Base-by-base conservation (phyloP, 2,329 filamentous ascomycete species). In the Cordyceps cateniannulata region DNA sequence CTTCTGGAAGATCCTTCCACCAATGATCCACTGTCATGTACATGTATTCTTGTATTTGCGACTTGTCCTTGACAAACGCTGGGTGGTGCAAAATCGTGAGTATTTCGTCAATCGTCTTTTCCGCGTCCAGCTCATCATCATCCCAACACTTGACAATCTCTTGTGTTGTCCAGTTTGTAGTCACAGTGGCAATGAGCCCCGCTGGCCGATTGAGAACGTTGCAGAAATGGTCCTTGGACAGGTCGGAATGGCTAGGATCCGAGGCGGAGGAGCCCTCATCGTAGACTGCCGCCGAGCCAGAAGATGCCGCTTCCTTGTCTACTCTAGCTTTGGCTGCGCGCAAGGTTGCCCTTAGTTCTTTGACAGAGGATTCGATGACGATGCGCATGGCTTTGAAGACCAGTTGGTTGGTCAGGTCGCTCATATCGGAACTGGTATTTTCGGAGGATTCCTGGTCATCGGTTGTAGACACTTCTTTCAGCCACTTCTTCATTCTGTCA, bases 391-490 rank as follows among this genome's bases (percentile, higher is more conserved):
- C 82, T 8, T 90, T 91, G 65, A 97, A 83, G 49, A 97, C 84
- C 69, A 96, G 96, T 73, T 97, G 92, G 51, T 88, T 89, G 65
- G 97, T 93, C 66, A 89, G 91, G 64, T 96, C 92, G 48, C 65
- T 65, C 45, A 70, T 20, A 52, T 69, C 64, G 0, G 67, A 65
- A 20, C 62, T 65, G 4, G 63, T 64, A 22, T 68, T 64, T 18
- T 62, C 60, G 0, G 60, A 18, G 1, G 64, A 63, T 16, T 66
- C 55, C 1, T 62, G 59, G 40, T 69, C 66, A 18, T 66, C 58
- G 8, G 64, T 60, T 27, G 63, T 62, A 14, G 89, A 93, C 3
- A 91, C 91, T 12, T 86, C 81, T 72, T 96, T 93, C 32, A 97
- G 56, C 69, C 69, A 70, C 56, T 70, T 70, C 59, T 70, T 70